Conservation (phyloP, 2,329 filamentous ascomycete species). For the Akanthomyces uredinophilus region DNA sequence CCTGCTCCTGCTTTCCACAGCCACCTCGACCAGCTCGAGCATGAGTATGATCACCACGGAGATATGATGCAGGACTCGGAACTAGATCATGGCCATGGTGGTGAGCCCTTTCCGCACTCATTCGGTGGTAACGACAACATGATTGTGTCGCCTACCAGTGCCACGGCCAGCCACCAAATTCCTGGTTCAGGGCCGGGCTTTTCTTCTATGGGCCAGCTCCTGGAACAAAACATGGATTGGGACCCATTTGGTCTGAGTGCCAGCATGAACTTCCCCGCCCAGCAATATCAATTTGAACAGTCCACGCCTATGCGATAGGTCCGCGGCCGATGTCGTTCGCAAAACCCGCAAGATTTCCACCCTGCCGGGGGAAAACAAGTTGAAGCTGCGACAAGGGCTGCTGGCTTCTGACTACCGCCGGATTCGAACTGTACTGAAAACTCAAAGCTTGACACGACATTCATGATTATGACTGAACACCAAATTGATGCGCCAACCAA, state of each 20-base stretch:
- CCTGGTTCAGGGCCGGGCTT: constrained; percentile 42
- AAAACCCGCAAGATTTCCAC: not conserved
- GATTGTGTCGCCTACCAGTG: constrained; percentile 35
- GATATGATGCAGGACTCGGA: constrained; percentile 84
- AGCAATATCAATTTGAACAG: constrained; percentile 70
- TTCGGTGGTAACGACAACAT: constrained; percentile 47
- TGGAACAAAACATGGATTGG: constrained; percentile 82
- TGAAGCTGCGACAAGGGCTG: not conserved
- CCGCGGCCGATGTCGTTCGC: not conserved
- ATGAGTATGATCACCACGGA: constrained; percentile 89
- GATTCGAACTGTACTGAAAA: not conserved
- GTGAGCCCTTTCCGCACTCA: constrained; percentile 53
- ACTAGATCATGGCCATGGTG: constrained; percentile 50
- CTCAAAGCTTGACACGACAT: constrained; percentile 1
- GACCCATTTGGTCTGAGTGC: constrained; percentile 91
- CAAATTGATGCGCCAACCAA: constrained; percentile 4
- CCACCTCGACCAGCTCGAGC: constrained; percentile 93
- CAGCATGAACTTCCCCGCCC: constrained; percentile 90
- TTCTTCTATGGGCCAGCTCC: constrained; percentile 55
- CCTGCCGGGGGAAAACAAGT: not conserved
- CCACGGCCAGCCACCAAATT: constrained; percentile 27
- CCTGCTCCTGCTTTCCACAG: constrained; percentile 79
- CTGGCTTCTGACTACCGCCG: not conserved
- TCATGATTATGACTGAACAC: constrained; percentile 8
- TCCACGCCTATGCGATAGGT: constrained; percentile 43